phyloP scores from a whole-genome alignment of 805 yeast species.

The Candida berthetii region DNA sequence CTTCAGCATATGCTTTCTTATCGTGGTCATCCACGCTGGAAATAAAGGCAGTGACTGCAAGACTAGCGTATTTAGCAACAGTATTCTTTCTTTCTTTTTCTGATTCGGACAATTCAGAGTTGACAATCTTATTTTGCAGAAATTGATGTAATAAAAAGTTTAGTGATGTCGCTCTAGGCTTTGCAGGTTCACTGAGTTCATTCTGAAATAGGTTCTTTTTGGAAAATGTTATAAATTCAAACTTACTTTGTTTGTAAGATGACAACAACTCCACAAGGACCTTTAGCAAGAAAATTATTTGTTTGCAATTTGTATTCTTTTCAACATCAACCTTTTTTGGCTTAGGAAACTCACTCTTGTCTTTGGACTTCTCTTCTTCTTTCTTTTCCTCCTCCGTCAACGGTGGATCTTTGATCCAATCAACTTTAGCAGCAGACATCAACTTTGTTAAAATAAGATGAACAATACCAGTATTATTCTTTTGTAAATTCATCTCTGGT shows the following conservation, averaged over 20 bases:
- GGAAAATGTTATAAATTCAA: slow-evolving; percentile 76
- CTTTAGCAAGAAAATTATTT: slow-evolving; percentile 64
- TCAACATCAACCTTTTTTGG: slow-evolving; percentile 27
- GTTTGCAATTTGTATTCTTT: slow-evolving; percentile 53
- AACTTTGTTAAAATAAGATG: slow-evolving; percentile 59
- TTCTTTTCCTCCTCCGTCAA: slow-evolving; percentile 18
- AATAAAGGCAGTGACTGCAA: slow-evolving; percentile 56
- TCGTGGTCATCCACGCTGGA: slow-evolving; percentile 48
- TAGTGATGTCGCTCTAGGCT: slow-evolving; percentile 72
- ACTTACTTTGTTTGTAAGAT: slow-evolving; percentile 75
- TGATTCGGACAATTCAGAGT: slow-evolving; percentile 24
- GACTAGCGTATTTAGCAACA: slow-evolving; percentile 55
- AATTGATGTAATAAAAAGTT: slow-evolving; percentile 75
- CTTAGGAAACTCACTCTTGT: slow-evolving; percentile 17
- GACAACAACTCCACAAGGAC: slow-evolving; percentile 63
- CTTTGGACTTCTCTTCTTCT: slow-evolving; percentile 23
- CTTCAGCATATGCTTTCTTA: slow-evolving; percentile 3
- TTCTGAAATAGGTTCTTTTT: slow-evolving; percentile 36
- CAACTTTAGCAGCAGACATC: slow-evolving; percentile 39
- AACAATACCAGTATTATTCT: slow-evolving; percentile 50
- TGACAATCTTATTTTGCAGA: slow-evolving; percentile 44
- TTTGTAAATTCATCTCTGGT: slow-evolving; percentile 6
- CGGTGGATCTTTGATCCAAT: slow-evolving; percentile 33
- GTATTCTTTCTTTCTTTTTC: slow-evolving; percentile 46
- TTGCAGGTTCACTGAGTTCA: slow-evolving; percentile 29